Conservation (phyloP, 805 yeast genomes). For the Starmerella apis region DNA sequence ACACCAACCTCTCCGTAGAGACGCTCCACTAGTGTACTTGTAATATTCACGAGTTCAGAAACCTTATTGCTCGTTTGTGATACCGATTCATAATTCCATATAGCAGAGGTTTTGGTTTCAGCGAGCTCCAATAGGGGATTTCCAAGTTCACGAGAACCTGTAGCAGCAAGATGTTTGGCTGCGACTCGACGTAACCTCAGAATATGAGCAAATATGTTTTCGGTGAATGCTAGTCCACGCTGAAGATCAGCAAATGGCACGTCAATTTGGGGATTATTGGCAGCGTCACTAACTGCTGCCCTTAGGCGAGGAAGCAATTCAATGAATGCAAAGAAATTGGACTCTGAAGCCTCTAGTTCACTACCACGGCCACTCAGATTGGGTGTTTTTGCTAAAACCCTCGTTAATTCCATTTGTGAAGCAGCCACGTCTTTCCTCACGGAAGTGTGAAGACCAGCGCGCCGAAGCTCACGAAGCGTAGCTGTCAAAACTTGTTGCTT, state of each 20-base stretch:
- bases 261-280: conserved; percentile 38
- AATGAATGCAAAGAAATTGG: conserved; percentile 54
- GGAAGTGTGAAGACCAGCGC: conserved; percentile 63
- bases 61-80: not conserved
- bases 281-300: conserved; percentile 45
- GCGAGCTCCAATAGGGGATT: not conserved
- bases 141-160: not conserved
- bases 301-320: conserved; percentile 76
- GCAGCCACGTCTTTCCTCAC: conserved; percentile 56
- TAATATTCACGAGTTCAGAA: not conserved
- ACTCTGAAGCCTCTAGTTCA: conserved; percentile 29
- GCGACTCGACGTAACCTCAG: conserved; percentile 31
- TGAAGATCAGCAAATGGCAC: conserved; percentile 64
- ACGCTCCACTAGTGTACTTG: not conserved
- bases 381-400: conserved; percentile 46
- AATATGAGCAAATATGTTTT: conserved; percentile 53
- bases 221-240: conserved; percentile 66
- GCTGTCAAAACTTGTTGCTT: conserved; percentile 71
- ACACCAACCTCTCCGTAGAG: not conserved
- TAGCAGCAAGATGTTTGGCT: not conserved
- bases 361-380: conserved; percentile 31
- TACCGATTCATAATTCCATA: not conserved
- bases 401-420: conserved; percentile 51
- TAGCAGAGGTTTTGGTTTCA: not conserved
- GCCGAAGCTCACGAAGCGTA: conserved; percentile 58